A percentile compares a stretch with the other conserved stretches of the same genome.
phyloP scores from a whole-genome alignment of 768 basidiomycete species.

The Trametes elegans region DNA sequence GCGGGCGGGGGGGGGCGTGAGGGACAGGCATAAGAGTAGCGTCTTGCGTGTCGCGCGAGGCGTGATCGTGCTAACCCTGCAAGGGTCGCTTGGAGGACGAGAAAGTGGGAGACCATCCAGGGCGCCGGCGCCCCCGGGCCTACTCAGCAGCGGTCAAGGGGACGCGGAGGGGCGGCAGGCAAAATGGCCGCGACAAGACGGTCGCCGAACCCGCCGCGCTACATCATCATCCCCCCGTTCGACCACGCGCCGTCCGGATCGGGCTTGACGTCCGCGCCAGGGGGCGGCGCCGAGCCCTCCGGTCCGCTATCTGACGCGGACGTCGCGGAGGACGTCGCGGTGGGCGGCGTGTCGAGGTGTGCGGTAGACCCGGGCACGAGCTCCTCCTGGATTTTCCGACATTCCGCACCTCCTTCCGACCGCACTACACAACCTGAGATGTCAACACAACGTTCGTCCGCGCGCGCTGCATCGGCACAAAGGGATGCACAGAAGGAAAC shows the following conservation, averaged over 20 bases:
- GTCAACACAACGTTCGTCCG: too few species aligned
- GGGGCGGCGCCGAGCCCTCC: constrained; percentile 16
- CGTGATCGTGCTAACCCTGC: too few species aligned
- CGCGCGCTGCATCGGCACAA: too few species aligned
- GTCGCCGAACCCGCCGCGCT: neutral
- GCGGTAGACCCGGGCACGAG: constrained; percentile 19
- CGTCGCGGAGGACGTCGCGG: neutral
- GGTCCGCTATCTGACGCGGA: constrained; percentile 15
- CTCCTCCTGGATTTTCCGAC: constrained; percentile 45
- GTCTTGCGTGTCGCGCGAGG: too few species aligned
- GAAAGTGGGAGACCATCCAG: too few species aligned
- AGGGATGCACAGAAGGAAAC: too few species aligned
- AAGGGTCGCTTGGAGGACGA: too few species aligned
- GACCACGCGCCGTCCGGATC: constrained; percentile 27
- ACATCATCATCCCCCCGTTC: constrained; percentile 24
- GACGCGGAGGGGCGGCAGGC: neutral
- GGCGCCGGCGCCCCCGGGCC: too few species aligned
- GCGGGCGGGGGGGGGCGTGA: neutral
- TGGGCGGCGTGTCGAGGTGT: constrained; percentile 14
- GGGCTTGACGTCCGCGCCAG: constrained; percentile 22
- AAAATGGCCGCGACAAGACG: neutral
- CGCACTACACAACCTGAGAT: constrained; percentile 53
- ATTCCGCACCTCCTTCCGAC: constrained; percentile 82
- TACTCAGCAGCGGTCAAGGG: neutral
- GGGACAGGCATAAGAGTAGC: too few species aligned